Conservation (phyloP, 768 basidiomycete genomes). For the Lentinula sp. region DNA sequence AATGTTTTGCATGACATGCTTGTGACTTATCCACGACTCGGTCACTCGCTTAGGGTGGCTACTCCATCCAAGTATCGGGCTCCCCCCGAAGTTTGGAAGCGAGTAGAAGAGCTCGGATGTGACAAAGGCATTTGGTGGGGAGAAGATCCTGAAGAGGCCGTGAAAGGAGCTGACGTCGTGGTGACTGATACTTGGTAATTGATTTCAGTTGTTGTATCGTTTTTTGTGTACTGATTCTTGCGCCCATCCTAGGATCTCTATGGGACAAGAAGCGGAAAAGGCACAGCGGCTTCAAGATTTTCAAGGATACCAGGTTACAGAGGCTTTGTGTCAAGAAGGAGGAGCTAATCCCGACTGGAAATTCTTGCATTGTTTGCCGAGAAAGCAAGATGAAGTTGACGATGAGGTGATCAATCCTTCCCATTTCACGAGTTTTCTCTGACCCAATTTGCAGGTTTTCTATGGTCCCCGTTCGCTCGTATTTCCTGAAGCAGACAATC, state of each 20-base stretch:
- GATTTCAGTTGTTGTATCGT: background rate
- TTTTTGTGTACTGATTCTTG: background rate
- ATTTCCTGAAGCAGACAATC: conserved; percentile 93
- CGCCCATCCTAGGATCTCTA: conserved; percentile 72
- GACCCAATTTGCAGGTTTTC: conserved; percentile 59
- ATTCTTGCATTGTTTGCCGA: conserved; percentile 94
- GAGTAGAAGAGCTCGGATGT: conserved; percentile 70
- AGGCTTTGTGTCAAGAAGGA: conserved; percentile 72
- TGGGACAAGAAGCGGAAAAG: conserved; percentile 97
- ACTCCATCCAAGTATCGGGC: conserved; percentile 68
- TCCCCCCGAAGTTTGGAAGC: conserved; percentile 71
- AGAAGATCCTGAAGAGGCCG: conserved; percentile 78
- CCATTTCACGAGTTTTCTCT: background rate
- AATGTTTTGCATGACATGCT: conserved; percentile 98
- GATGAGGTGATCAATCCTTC: conserved; percentile 61
- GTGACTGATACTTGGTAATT: conserved; percentile 94
- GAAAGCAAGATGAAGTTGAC: conserved; percentile 91
- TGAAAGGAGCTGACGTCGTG: conserved; percentile 87
- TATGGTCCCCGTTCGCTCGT: conserved; percentile 89
- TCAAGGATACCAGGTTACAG: conserved; percentile 90
- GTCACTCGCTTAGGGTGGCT: conserved; percentile 82
- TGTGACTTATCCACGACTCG: conserved; percentile 87
- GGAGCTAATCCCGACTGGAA: conserved; percentile 86
- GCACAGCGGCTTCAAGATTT: conserved; percentile 82
- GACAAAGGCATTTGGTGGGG: conserved; percentile 73